Evolutionary conservation across 2,329 filamentous ascomycete genomes (phyloP).

Genomic region (Plectosphaerella sp.): DNA sequence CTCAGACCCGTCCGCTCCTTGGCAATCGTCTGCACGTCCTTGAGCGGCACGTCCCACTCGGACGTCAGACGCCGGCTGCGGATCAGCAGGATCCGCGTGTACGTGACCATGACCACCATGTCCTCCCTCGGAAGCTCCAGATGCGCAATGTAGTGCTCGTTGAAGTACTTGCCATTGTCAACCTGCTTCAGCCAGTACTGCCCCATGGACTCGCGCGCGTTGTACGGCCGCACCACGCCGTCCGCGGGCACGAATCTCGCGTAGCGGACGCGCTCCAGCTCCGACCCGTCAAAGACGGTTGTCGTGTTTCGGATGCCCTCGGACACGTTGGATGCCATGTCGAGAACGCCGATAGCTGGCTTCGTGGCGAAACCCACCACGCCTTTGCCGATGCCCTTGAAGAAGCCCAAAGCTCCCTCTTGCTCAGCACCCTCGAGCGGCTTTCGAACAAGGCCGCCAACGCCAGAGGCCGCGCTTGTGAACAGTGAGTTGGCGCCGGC

Average conservation of each 20-base stretch:
- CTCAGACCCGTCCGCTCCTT: slow-evolving; percentile 95
- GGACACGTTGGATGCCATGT: slow-evolving; percentile 93
- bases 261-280: slow-evolving; percentile 90
- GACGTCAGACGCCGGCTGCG: slow-evolving; percentile 78
- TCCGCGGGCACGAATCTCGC: slow-evolving; percentile 89
- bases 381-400: slow-evolving; percentile 96
- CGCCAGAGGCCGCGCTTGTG: slow-evolving; percentile 85
- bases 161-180: slow-evolving; percentile 96
- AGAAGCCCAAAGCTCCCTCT: slow-evolving; percentile 88
- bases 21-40: slow-evolving; percentile 92
- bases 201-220: slow-evolving; percentile 87
- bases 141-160: slow-evolving; percentile 95
- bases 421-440: slow-evolving; percentile 94
- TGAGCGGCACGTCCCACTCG: slow-evolving; percentile 95
- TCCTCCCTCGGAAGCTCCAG: slow-evolving; percentile 86
- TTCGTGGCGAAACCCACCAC: slow-evolving; percentile 93
- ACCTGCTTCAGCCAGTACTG: slow-evolving; percentile 99
- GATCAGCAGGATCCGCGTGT: slow-evolving; percentile 82
- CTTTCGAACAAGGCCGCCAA: slow-evolving; percentile 88
- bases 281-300: slow-evolving; percentile 92
- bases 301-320: slow-evolving; percentile 98
- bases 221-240: slow-evolving; percentile 91
- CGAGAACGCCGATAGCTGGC: slow-evolving; percentile 92
- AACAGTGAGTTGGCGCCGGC: slow-evolving; percentile 94
- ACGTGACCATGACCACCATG: slow-evolving; percentile 86